phyloP scores from a whole-genome alignment of 768 basidiomycete species.

The Suillus fuscotomentosus region DNA sequence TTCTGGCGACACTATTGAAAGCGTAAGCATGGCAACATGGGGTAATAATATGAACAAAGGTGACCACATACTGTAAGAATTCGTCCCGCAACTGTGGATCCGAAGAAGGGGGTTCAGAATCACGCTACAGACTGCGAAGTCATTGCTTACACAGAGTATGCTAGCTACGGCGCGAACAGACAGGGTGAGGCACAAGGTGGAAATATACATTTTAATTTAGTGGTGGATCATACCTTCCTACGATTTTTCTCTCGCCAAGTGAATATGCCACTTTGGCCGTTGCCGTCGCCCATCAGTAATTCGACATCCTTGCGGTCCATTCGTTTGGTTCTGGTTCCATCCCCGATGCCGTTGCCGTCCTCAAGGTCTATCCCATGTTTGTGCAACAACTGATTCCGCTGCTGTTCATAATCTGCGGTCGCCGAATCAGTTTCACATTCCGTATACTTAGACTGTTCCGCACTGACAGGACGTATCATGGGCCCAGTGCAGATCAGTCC shows the following conservation, averaged over 20 bases:
- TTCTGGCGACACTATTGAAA: constrained; percentile 76
- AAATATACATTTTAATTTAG: constrained; percentile 23
- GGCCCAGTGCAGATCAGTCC: constrained; percentile 94
- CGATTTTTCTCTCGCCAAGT: constrained; percentile 96
- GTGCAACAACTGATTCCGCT: constrained; percentile 80
- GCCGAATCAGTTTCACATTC: constrained; percentile 15
- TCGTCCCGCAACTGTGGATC: constrained; percentile 71
- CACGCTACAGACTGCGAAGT: constrained; percentile 10
- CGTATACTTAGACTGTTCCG: constrained; percentile 8
- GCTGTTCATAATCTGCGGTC: constrained; percentile 85
- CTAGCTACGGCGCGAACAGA: constrained; percentile 50
- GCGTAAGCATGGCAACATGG: constrained; percentile 21
- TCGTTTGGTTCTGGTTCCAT: constrained; percentile 72
- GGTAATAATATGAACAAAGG: constrained; percentile 23
- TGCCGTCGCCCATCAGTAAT: constrained; percentile 77
- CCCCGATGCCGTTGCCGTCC: constrained; percentile 61
- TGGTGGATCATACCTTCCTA: constrained; percentile 64
- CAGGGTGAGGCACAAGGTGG: constrained; percentile 19
- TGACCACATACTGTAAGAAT: constrained; percentile 71
- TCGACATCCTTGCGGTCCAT: constrained; percentile 84
- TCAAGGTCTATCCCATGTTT: constrained; percentile 96
- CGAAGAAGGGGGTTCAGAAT: constrained; percentile 25
- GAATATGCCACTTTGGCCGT: constrained; percentile 81
- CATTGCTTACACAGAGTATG: constrained; percentile 79
- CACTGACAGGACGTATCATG: constrained; percentile 87